A percentile compares a stretch with the other conserved stretches of the same genome.
These are phyloP conservation scores for Arabidopsis hybrid DNA, from an alignment of 441 rosid species.

Conservation along the genomic window DNA sequence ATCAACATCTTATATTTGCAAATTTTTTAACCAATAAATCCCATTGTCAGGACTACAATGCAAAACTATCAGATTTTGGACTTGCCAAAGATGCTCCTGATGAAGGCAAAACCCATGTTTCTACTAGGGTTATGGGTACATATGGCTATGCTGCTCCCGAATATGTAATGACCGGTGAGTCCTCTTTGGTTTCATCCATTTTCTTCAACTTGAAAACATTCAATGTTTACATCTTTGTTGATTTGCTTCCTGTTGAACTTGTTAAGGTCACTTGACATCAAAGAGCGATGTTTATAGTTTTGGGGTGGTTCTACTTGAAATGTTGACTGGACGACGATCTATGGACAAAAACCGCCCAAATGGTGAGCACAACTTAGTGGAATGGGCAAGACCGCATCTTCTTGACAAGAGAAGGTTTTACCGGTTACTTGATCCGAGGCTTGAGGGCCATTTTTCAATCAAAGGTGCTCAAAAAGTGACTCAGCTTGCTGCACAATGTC, in stretches of 20 bases:
- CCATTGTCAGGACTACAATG: constrained; percentile 65
- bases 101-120: constrained; percentile 74
- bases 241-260: neutral
- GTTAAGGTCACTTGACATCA: constrained; percentile 68
- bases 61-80: constrained; percentile 78
- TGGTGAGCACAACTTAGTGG: constrained; percentile 73
- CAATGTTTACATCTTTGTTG: neutral
- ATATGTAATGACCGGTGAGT: constrained; percentile 78
- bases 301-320: constrained; percentile 75
- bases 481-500: constrained; percentile 68
- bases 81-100: constrained; percentile 81
- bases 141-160: constrained; percentile 83
- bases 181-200: neutral
- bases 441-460: constrained; percentile 72
- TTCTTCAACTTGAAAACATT: neutral
- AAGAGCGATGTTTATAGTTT: constrained; percentile 79
- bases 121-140: constrained; percentile 80
- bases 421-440: constrained; percentile 66
- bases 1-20: neutral
- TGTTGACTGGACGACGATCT: constrained; percentile 72
- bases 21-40: neutral
- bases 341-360: constrained; percentile 78
- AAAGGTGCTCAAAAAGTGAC: constrained; percentile 70
- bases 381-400: constrained; percentile 79
- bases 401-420: constrained; percentile 65